phyloP scores from a whole-genome alignment of 2,329 filamentous ascomycete genomes.

The Cercospora citrullina region DNA sequence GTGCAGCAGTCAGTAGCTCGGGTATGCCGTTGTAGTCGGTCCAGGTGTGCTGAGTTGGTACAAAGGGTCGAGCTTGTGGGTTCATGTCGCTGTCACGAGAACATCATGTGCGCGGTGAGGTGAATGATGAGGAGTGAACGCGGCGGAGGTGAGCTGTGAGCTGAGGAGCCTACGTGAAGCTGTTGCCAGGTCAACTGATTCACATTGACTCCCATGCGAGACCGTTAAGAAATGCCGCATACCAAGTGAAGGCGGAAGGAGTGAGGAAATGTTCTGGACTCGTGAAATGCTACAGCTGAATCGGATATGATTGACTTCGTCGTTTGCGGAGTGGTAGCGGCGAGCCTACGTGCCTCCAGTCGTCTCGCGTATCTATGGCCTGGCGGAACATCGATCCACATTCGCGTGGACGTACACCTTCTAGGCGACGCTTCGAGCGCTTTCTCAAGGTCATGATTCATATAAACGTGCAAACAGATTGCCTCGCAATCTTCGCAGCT shows the following conservation, averaged over 20 bases:
- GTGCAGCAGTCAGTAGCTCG: not conserved
- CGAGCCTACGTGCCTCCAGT: not conserved
- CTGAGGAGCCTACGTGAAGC: not conserved
- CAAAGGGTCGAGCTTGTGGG: not conserved
- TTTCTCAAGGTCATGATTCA: conserved; percentile 1
- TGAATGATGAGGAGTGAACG: not conserved
- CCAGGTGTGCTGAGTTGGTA: not conserved
- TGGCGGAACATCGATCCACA: not conserved
- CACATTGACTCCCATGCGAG: not conserved
- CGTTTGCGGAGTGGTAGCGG: not conserved
- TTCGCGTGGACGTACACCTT: not conserved
- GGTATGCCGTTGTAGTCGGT: not conserved
- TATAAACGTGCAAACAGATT: not conserved
- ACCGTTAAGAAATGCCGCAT: not conserved
- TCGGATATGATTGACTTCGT: not conserved
- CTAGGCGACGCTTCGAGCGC: not conserved
- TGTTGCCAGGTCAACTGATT: conserved; percentile 3
- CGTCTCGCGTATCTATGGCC: conserved; percentile 2
- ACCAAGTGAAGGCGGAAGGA: not conserved
- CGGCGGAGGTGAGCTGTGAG: not conserved
- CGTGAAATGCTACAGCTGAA: not conserved
- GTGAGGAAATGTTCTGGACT: not conserved
- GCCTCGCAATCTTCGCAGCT: not conserved
- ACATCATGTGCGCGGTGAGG: not conserved
- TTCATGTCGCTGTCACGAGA: not conserved